Evolutionary conservation across 805 yeast genomes (phyloP), one percentile per base, ranked within the genome.

Genomic region (Saccharomycopsis javanensis): DNA sequence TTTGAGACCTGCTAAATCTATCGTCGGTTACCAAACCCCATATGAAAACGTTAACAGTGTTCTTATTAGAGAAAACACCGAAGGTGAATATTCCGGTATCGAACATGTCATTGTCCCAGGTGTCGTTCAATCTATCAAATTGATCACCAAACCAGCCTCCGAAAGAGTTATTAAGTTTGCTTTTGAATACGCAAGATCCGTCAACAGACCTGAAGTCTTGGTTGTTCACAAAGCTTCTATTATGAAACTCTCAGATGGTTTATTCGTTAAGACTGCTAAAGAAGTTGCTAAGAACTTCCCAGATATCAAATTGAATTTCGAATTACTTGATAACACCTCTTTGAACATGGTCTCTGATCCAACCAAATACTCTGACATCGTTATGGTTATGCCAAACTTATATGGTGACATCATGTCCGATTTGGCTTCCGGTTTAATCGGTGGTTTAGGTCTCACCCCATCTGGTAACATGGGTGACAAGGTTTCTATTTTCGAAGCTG

Each of bases 391-490:
- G 96, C 99, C 99, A 69, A 94, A 94, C 85, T 82, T 94, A 74
- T 94, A 94, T 76, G 99, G 99, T 82, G 98, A 94, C 75, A 94
- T 94, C 75, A 85, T 94, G 86, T 92, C 98, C 63, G 99, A 94
- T 75, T 79, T 94, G 74, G 89, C 96, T 66, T 88, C 97, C 59
- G 99, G 99, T 76, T 80, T 94, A 69, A 95, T 95, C 65, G 99
- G 99, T 72, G 98, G 99, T 71, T 82, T 92, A 69, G 99, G 99
- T 76, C 83, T 94, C 73, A 94, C 99, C 61, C 99, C 99, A 65
- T 89, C 97, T 60, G 99, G 97, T 73, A 94, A 94, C 83, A 94
- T 94, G 91, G 99, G 99, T 79, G 88, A 89, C 80, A 85, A 88
- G 72, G 96, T 92, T 63, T 89, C 97, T 57, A 92, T 94, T 72